Base-by-base conservation (phyloP, 2,329 filamentous ascomycete species). In the Nemania sp. region DNA sequence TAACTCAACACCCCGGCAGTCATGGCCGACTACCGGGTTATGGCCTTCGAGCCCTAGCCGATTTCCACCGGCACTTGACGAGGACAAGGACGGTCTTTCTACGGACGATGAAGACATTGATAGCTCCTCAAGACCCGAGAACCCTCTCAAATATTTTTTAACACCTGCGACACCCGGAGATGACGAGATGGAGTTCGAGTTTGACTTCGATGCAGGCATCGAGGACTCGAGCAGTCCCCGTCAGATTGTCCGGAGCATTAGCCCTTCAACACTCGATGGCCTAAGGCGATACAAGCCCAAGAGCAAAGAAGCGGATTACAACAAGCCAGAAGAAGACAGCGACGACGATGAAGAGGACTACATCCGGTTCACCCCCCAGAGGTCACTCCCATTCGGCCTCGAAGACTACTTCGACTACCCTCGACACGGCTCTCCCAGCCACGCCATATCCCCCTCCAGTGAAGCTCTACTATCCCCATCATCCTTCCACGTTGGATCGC, bases 141-240 rank as follows among this genome's bases (percentile, higher is more conserved):
- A 82, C 58, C 80, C 81, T 14, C 72, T 83, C 46, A 78, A 74
- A 42, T 82, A 80, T 65, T 84, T 83, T 60, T 73, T 83, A 36
- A 81, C 80, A 2, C 67, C 68, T 1, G 77, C 80, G 1, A 71
- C 75, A 0, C 72, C 77, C 1, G 69, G 71, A 9, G 63, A 76
- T 24, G 73, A 77, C 17, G 72, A 75, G 34, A 67, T 72, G 39
- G 72, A 71, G 58, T 74, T 78, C 66, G 78, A 80, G 59, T 75
- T 77, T 57, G 68, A 73, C 44, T 78, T 81, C 61, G 80, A 83
- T 63, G 81, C 81, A 31, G 80, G 81, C 50, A 84, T 84, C 64
- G 80, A 83, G 63, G 75, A 80, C 60, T 65, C 72, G 49, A 75
- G 70, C 54, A 72, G 72, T 3, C 76, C 77, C 3, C 66, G 70